Conservation (phyloP, 2,329 filamentous ascomycete genomes). For the Exserohilum rostratum region DNA sequence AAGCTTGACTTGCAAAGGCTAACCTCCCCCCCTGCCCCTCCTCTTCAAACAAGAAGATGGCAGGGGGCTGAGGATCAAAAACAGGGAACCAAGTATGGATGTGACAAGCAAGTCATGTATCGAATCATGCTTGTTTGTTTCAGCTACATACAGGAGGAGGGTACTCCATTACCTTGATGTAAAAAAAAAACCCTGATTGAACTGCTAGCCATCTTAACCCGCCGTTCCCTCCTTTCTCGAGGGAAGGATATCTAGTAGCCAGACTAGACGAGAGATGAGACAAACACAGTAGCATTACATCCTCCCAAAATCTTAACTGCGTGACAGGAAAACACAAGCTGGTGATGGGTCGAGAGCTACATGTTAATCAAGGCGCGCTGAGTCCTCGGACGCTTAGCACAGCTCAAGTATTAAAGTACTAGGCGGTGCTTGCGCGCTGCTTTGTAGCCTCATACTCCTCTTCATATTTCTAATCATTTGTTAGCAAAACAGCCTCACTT, state of each 20-base stretch:
- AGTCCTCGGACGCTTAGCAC: not conserved
- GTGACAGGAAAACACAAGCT: not conserved
- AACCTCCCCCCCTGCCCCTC: too few relatives aligned
- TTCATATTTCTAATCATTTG: conserved; percentile 34
- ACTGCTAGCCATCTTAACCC: too few relatives aligned
- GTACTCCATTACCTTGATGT: too few relatives aligned
- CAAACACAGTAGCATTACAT: conserved; percentile 4
- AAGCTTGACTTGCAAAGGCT: too few relatives aligned
- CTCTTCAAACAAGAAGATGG: too few relatives aligned
- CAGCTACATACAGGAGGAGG: not conserved
- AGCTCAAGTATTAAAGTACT: not conserved
- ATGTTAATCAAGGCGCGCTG: too few relatives aligned
- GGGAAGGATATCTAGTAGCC: conserved; percentile 21
- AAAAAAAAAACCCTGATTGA: not conserved
- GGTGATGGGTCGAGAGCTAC: not conserved
- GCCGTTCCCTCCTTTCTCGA: too few relatives aligned
- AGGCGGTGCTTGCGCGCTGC: not conserved
- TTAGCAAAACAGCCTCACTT: conserved; percentile 25
- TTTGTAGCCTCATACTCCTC: conserved; percentile 31
- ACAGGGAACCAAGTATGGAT: not conserved
- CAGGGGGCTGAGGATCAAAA: not conserved
- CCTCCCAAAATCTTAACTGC: not conserved
- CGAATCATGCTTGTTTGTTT: too few relatives aligned
- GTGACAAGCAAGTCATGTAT: too few relatives aligned
- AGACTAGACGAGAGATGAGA: conserved; percentile 19